Evolutionary conservation across 179 eudicot genomes (phyloP).

Genomic region (Beta lomatogona): DNA sequence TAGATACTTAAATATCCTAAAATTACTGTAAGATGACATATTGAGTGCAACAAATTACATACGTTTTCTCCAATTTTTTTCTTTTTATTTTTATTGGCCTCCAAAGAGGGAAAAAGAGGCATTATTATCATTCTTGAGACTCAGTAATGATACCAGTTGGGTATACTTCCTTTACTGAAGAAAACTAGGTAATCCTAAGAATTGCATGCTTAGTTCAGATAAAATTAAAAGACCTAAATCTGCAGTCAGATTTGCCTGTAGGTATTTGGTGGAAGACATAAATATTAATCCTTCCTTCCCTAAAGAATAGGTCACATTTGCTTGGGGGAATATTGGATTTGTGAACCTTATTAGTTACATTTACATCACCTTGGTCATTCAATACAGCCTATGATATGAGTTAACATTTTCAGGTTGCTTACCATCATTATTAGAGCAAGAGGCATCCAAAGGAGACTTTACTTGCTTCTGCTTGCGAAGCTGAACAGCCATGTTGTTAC

Average conservation of each 20-base stretch:
- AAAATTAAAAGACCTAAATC: too few relatives aligned
- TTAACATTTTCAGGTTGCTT: conserved; percentile 23
- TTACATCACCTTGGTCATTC: not conserved
- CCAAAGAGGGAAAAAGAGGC: not conserved
- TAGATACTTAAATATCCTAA: not conserved
- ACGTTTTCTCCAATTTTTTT: not conserved
- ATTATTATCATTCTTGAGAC: too few relatives aligned
- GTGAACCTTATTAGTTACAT: not conserved
- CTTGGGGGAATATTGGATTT: too few relatives aligned
- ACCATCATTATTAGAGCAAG: conserved; percentile 44
- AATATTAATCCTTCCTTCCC: too few relatives aligned
- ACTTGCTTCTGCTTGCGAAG: conserved; percentile 29
- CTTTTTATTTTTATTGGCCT: not conserved
- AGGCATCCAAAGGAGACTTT: conserved; percentile 30
- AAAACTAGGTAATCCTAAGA: too few relatives aligned
- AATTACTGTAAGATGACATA: not conserved
- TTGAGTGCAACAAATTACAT: not conserved
- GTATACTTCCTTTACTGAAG: too few relatives aligned
- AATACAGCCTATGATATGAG: not conserved
- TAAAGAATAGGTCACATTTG: too few relatives aligned
- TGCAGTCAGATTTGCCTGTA: too few relatives aligned
- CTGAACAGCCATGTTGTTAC: conserved; percentile 29
- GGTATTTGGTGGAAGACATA: too few relatives aligned
- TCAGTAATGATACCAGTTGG: too few relatives aligned
- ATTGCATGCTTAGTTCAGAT: too few relatives aligned